Conservation (phyloP, 768 basidiomycete genomes). For the Lactarius akahatsu region DNA sequence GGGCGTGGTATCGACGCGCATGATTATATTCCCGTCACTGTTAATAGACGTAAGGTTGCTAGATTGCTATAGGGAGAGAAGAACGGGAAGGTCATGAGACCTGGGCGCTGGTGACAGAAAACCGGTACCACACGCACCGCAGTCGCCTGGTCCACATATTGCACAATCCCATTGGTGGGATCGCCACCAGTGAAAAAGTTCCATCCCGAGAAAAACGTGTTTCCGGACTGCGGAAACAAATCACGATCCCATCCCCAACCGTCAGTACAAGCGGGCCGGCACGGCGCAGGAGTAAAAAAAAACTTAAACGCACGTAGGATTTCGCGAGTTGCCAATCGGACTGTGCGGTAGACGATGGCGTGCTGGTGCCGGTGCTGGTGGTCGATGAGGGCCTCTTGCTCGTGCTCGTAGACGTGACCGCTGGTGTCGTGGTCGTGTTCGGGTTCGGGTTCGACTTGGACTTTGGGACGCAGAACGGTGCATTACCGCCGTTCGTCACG, state of each 20-base stretch:
- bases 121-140: constrained; percentile 44
- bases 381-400: constrained; percentile 29
- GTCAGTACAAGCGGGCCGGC: neutral
- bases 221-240: constrained; percentile 48
- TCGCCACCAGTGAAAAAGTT: constrained; percentile 65
- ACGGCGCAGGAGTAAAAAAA: neutral
- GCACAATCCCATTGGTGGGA: constrained; percentile 73
- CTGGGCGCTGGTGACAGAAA: constrained; percentile 3
- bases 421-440: neutral
- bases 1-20: constrained; percentile 85
- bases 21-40: constrained; percentile 70
- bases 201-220: constrained; percentile 81
- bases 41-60: constrained; percentile 68
- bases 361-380: constrained; percentile 28
- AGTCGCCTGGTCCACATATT: constrained; percentile 61
- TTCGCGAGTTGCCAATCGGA: constrained; percentile 51
- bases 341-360: constrained; percentile 25
- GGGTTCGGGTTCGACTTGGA: neutral
- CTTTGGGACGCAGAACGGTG: constrained; percentile 28
- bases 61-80: constrained; percentile 40
- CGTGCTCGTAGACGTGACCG: constrained; percentile 10
- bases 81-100: constrained; percentile 9
- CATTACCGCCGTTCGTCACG: constrained; percentile 16
- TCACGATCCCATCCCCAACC: neutral
- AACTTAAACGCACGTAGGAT: constrained; percentile 49